Base-by-base conservation (phyloP, 1,284 basidiomycete species). In the Grifola frondosa region DNA sequence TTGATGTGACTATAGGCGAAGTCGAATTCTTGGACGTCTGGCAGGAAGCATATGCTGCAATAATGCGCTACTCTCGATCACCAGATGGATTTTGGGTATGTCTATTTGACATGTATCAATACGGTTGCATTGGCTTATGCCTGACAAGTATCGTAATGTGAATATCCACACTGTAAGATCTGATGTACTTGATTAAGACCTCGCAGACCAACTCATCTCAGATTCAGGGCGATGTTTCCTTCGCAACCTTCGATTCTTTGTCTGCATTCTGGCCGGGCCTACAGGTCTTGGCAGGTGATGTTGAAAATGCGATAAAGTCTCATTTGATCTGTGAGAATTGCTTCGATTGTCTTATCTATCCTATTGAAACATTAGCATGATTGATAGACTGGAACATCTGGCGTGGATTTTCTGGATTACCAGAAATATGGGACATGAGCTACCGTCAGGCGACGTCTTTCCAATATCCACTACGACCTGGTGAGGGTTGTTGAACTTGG, bases 21-120 rank as follows among this genome's bases (percentile, higher is more conserved):
- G 75, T 87, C 24, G 83, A 88, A 55, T 96, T 92, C 61, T 71
- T 91, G 43, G 89, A 95, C 53, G 88, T 97, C n/a, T 97, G 91
- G 83, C 83, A 88, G 50, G 91, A 95, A 56, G 78, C 86, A 5
- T 96, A 96, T 57, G 83, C 88, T 6, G 83, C 91, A 6, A 75
- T 96, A 15, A 94, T 96, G 88, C 81, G 84, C 37, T 87, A 93
- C 57, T 74, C 88, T 4, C 74, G 93, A 43, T 79, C 88, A 1
- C 67, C 69, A 9, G 92, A 97, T 58, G 93, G 93, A 0, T 91
- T 91, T 61, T 91, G 88, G 83, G 93, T 95, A 58, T 59, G 74
- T 40, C 3, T 2, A 34, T 25, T 37, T 21, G 30, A 17, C 16
- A 15, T 20, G 16, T 5, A 36, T 17, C 10, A 40, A 24, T 39